Evolutionary conservation across 805 yeast genomes (phyloP), one percentile per base, ranked within the genome.

Genomic region (Wickerhamiella vanderwaltii): DNA sequence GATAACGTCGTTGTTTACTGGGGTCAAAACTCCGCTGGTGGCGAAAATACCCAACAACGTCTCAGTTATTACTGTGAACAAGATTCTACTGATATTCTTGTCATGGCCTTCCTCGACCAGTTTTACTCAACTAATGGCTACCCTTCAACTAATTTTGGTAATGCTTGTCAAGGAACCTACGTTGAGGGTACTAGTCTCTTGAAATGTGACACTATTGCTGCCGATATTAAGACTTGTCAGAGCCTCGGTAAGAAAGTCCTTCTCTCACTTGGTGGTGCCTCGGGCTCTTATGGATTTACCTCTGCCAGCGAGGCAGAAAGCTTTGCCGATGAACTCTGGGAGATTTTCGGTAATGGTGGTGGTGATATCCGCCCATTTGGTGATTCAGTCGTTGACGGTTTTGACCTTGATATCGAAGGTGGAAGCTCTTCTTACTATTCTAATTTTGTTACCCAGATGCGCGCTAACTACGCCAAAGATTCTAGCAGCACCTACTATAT

Each of bases 1-100:
- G 54, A 66, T 33, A 79, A 81, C 51, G 73, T 81, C 32, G 94
- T 79, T 19, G 66, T 80, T 7, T 84, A 84, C 60, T 84, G 94
- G 94, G 94, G 94, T 39, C 94, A 84, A 61, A 72, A 73, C 52
- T 74, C 87, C 9, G 75, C 71, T n/a, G 81, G 81, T 4, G 43
- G 47, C 3, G 20, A 39, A 4, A 31, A 22, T 18, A 53, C 65
- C 12, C 77, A 73, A 50, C 23, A 64, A 9, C 52, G 55, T 5
- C 57, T 74, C 15, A 49, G 70, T 1, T 59, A 65, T 40, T 83
- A 83, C 63, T 85, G 95, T 65, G 64, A 69, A 44, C 68, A 75
- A 35, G 72, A 72, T 46, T 67, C 74, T 32, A 78, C 77, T 20
- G 94, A 85, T 46, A 53, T 82, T 41, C 66, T 79, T 37, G 51